Evolutionary conservation across 163 green algal species (phyloP), one percentile per base, ranked within the genome.

Genomic region (Scenedesmus sp.): DNA sequence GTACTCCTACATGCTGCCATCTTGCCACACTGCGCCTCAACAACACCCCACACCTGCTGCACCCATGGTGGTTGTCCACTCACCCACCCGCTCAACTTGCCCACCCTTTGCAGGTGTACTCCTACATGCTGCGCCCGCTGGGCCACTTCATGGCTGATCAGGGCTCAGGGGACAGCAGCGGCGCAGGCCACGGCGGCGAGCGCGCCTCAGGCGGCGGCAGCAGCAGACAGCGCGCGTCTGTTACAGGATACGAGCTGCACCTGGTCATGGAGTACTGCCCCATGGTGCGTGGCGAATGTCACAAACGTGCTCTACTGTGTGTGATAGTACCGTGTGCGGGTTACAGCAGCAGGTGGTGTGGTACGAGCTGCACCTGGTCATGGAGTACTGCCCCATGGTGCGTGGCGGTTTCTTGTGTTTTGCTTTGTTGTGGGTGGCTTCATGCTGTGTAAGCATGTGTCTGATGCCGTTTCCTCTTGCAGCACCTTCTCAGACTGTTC

Each of bases 261-360:
- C 89, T 92, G 82, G 81, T 92, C 13, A 92, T 92, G 89, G 89
- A 92, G 82, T 92, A 84, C 66, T 92, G 89, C 57, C 26, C 70
- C 2, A 55, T 92, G 89, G 89, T 92, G 79, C 54, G 89, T 82
- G 62, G 8, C 34, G 34, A 46, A 46, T 46, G 34, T 46, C 34
- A 46, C 34, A 46, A 46, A 46, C 34, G 34, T 46, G 34, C 34
- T 46, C 34, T 46, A 46, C 34, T 46, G 34, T 46, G 34, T 46
- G 34, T 9, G 20, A 13, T 82, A 13, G n/a, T 1, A 56, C 16
- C 10, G 16, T 13, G 16, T 52, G 74, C 10, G 23, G 8, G n/a
- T 82, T 46, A 54, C 16, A 56, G 74, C n/a, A 46, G 74, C 9
- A 13, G 23, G 12, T 82, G 12, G 74, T 52, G 10, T 46, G 81